These are phyloP conservation scores for Penicillium egyptiacum DNA, from an alignment of 495 filamentous ascomycete species.

Conservation along the genomic window DNA sequence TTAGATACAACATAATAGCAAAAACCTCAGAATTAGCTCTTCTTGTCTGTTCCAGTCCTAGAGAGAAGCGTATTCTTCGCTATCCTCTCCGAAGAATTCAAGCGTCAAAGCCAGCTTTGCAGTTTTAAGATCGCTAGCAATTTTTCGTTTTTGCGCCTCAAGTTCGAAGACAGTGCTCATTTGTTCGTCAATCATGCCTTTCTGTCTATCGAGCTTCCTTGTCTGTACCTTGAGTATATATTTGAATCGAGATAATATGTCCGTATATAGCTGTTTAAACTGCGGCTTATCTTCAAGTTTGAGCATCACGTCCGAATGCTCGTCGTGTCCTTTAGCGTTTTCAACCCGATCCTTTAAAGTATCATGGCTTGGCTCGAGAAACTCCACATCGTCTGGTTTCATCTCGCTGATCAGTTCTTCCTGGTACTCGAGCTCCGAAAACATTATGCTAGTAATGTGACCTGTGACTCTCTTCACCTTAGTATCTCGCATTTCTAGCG, in stretches of 20 bases:
- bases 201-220: not conserved
- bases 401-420: not conserved
- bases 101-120: not conserved
- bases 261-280: not conserved
- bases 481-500: not conserved
- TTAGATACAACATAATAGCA: too few species aligned
- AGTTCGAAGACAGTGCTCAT: not conserved
- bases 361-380: not conserved
- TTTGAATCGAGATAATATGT: not conserved
- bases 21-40: too few species aligned
- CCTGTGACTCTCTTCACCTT: not conserved
- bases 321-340: not conserved
- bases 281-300: not conserved
- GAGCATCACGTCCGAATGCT: not conserved
- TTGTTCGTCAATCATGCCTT: not conserved
- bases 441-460: not conserved
- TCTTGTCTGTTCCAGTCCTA: too few species aligned
- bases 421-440: constrained; percentile 1
- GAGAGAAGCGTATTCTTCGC: not conserved
- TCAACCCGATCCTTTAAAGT: not conserved
- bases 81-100: not conserved
- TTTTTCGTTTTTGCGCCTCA: not conserved
- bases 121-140: not conserved
- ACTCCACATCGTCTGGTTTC: not conserved
- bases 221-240: not conserved